Evolutionary conservation across 169 alveolate species (phyloP).

Genomic region (Pseudocohnilembus persalinus): DNA sequence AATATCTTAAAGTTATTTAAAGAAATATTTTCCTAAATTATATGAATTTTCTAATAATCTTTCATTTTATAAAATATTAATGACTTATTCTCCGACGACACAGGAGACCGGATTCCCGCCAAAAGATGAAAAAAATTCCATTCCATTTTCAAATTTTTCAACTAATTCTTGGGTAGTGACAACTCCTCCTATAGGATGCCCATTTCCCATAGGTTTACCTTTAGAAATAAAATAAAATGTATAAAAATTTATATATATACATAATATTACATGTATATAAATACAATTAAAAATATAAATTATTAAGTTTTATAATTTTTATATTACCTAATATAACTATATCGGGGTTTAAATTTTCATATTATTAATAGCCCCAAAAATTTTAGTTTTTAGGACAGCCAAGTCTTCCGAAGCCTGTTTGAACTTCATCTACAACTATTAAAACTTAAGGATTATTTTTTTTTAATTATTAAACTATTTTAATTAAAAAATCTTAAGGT

Average conservation of each 20-base stretch:
- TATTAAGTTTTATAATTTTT: no score
- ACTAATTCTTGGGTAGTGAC: conserved; percentile 41
- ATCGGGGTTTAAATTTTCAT: conserved; percentile 55
- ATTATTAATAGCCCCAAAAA: conserved; percentile 55
- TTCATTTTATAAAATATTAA: conserved; percentile 25
- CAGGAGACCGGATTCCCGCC: conserved; percentile 54
- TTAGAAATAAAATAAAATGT: conserved; percentile 15
- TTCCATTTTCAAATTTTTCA: conserved; percentile 17
- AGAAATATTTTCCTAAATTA: conserved; percentile 39
- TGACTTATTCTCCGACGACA: conserved; percentile 35
- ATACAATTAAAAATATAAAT: no score
- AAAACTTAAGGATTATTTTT: conserved; percentile 49
- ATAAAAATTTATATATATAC: neutral
- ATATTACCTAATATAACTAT: conserved; percentile 22
- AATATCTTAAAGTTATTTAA: conserved; percentile 1
- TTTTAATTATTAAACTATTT: conserved; percentile 38
- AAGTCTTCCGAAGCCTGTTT: conserved; percentile 52
- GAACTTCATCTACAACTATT: conserved; percentile 56
- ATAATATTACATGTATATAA: no score
- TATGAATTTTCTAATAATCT: conserved; percentile 27
- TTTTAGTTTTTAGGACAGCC: conserved; percentile 20
- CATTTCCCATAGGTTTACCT: conserved; percentile 61
- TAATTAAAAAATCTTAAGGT: neutral
- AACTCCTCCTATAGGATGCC: conserved; percentile 56
- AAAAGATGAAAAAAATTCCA: conserved; percentile 52